Conservation (phyloP, 1,284 basidiomycete genomes). For the Marasmius sp. region DNA sequence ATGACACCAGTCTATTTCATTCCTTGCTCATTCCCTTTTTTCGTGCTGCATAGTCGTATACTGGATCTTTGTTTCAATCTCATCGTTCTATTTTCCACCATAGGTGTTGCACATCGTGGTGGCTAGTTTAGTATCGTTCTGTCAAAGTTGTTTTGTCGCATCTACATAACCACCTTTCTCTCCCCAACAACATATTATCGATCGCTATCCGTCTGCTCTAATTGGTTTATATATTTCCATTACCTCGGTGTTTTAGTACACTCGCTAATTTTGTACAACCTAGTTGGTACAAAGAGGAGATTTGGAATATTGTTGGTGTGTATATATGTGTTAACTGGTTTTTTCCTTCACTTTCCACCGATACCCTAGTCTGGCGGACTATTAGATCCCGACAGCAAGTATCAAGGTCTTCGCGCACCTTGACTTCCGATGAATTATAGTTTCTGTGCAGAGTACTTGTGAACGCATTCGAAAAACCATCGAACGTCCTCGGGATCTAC, state of each 20-base stretch:
- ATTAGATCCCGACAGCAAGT: too few species aligned
- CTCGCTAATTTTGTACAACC: background rate
- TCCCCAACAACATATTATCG: background rate
- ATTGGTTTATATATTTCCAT: background rate
- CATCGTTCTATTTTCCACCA: slow-evolving; percentile 4
- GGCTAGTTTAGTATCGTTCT: slow-evolving; percentile 9
- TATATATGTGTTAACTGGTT: background rate
- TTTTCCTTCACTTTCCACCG: too few species aligned
- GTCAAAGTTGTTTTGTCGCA: background rate
- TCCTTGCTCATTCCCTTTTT: slow-evolving; percentile 4
- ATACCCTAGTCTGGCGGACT: too few species aligned
- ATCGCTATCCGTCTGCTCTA: background rate
- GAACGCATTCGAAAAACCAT: slow-evolving; percentile 90
- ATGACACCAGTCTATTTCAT: slow-evolving; percentile 30
- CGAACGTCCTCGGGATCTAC: slow-evolving; percentile 89
- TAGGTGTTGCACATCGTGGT: background rate
- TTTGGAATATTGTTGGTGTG: background rate
- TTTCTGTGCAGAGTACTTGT: slow-evolving; percentile 66
- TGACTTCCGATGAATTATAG: background rate
- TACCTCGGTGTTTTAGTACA: background rate
- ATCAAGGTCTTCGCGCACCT: too few species aligned
- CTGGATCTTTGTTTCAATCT: slow-evolving; percentile 4
- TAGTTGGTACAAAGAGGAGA: background rate
- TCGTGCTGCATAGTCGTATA: slow-evolving; percentile 5
- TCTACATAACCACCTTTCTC: slow-evolving; percentile 1